These are phyloP conservation scores for Microcyclosporella mali DNA, from an alignment of 2,329 filamentous ascomycete genomes.

Conservation along the genomic window DNA sequence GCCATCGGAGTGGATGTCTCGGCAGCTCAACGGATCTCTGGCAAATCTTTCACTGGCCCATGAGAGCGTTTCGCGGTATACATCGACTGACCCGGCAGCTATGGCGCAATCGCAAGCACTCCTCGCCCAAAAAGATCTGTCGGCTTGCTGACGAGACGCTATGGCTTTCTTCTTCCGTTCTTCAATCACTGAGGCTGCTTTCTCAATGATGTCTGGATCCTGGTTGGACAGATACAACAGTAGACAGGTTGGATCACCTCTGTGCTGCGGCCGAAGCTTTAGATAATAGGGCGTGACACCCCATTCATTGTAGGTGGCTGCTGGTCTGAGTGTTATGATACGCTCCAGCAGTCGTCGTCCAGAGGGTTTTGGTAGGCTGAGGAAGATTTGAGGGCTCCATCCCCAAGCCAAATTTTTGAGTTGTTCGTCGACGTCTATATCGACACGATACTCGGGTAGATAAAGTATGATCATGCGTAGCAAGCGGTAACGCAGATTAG, in stretches of 20 bases:
- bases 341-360: constrained; percentile 8
- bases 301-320: not conserved
- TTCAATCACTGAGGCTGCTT: constrained; percentile 14
- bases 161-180: constrained; percentile 22
- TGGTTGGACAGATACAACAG: constrained; percentile 7
- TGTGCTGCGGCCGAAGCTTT: not conserved
- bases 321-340: constrained; percentile 4
- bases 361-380: constrained; percentile 2
- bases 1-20: constrained; percentile 21
- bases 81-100: constrained; percentile 29
- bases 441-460: constrained; percentile 3
- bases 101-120: constrained; percentile 28
- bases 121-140: constrained; percentile 28
- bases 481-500: not conserved
- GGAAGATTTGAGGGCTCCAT: constrained; percentile 6
- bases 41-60: constrained; percentile 34
- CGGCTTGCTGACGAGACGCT: constrained; percentile 23
- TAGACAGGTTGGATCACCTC: constrained; percentile 7
- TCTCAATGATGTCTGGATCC: constrained; percentile 5
- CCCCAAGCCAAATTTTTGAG: constrained; percentile 3
- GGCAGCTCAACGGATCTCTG: constrained; percentile 32
- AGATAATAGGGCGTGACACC: not conserved
- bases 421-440: constrained; percentile 11
- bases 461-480: constrained; percentile 5
- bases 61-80: constrained; percentile 28